phyloP scores from a whole-genome alignment of 495 filamentous ascomycete species.

The Penicillium goetzii region DNA sequence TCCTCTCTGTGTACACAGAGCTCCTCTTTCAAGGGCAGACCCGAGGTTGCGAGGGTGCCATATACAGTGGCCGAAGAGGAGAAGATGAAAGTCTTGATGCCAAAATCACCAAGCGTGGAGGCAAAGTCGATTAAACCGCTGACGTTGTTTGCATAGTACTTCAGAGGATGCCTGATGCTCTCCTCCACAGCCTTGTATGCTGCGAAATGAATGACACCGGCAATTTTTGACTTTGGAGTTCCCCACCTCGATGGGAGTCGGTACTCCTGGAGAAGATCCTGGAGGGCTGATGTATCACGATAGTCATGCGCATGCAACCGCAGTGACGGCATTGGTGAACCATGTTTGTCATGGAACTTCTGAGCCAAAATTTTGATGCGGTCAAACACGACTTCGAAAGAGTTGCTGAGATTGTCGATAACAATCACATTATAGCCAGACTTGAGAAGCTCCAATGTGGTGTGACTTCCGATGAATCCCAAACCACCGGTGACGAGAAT shows the following conservation, averaged over 20 bases:
- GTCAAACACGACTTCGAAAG: constrained; percentile 56
- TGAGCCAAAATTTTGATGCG: constrained; percentile 54
- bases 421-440: constrained; percentile 65
- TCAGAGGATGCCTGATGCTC: constrained; percentile 55
- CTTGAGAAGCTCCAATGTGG: constrained; percentile 63
- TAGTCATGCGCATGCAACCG: constrained; percentile 63
- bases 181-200: constrained; percentile 63
- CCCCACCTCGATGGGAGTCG: constrained; percentile 40
- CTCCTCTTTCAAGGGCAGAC: constrained; percentile 60
- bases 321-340: constrained; percentile 52
- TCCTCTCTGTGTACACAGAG: constrained; percentile 60
- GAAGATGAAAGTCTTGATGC: constrained; percentile 69
- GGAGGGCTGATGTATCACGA: constrained; percentile 50
- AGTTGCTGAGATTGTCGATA: constrained; percentile 67
- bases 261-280: constrained; percentile 46
- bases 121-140: constrained; percentile 65
- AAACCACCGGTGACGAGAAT: constrained; percentile 68
- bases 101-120: constrained; percentile 55
- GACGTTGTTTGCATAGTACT: constrained; percentile 70
- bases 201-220: constrained; percentile 67
- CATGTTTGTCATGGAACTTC: constrained; percentile 50
- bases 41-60: constrained; percentile 57
- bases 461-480: constrained; percentile 70
- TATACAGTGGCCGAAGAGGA: constrained; percentile 70
- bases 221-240: constrained; percentile 54